Base-by-base conservation (phyloP, 1,284 basidiomycete genomes). In the Cutaneotrichosporon arboriforme region DNA sequence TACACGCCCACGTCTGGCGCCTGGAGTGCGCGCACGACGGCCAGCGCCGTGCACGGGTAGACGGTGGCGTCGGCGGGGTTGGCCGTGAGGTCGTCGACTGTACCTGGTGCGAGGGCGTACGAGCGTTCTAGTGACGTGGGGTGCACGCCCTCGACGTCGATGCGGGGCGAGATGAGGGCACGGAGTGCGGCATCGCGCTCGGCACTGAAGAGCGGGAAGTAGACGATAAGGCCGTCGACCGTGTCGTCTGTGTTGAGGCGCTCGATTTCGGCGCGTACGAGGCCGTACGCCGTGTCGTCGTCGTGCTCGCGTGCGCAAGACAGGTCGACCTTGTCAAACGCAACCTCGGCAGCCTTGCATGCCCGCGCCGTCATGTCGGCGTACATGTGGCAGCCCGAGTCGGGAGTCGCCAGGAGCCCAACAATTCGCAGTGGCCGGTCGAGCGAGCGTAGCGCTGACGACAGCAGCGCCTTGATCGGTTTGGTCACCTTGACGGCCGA, bases 111-210 rank as follows among this genome's bases (percentile, higher is more conserved):
- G 15, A 15, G 31, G 13, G 42, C 22, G 17, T 52, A 52, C 12
- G 51, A 52, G 8, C 36, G 41, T 10, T 42, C 37, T 0, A 62
- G 58, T 9, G 52, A 58, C 10, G 39, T 17, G 3, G 57, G 58
- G 48, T 57, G 50, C n/a, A 65, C 54, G 14, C 63, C 64, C 51
- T 67, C 65, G 44, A 65, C 58, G 52, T 67, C 65, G 54, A 67
- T 63, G 13, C 62, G 54, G 12, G 64, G 59, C 13, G 42, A 44
- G 46, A 67, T 64, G 22, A 60, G 46, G 3, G 47, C 38, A 15
- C 65, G 60, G 5, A 67, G 55, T 4, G 33, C 37, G 35, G 59
- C 55, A 57, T 67, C 65, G 50, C 57, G 41, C 14, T 54, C 48
- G 20, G 51, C 31, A 3, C 38, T 42, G 36, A 65, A 65, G 21